A percentile compares a stretch with the other conserved stretches of the same genome.
Conservation (phyloP, 176 grass and related monocot genomes). For the Saccharum spontaneum region DNA sequence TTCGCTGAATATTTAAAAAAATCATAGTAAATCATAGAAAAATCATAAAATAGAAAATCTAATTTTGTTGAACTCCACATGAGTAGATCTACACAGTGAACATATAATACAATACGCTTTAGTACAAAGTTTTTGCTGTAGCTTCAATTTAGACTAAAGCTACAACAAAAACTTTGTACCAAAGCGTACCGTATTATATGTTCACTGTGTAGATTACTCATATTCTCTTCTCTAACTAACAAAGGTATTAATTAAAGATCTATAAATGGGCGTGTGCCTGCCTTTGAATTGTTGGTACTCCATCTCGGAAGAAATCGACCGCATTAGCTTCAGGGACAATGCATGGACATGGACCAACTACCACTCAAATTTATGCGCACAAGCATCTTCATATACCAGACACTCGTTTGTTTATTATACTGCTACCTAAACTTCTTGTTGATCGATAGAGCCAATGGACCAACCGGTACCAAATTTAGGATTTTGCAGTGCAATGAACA, state of each 20-base stretch:
- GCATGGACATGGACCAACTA: constrained; percentile 6
- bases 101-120: no score
- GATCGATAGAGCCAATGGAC: background rate
- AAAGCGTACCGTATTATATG: no score
- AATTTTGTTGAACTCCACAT: no score
- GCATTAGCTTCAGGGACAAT: constrained; percentile 7
- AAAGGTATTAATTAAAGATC: background rate
- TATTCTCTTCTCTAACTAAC: background rate
- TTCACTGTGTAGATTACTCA: no score
- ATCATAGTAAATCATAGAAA: no score
- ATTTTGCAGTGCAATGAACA: background rate
- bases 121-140: no score
- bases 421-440: background rate
- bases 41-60: no score
- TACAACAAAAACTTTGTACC: no score
- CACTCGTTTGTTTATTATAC: background rate
- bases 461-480: background rate
- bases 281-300: background rate
- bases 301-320: background rate
- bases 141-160: no score
- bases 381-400: background rate
- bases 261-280: background rate
- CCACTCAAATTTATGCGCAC: background rate
- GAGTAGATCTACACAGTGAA: no score
- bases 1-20: no score